Conservation (phyloP, 345 rosid genomes). For the Rhizophora apiculata region DNA sequence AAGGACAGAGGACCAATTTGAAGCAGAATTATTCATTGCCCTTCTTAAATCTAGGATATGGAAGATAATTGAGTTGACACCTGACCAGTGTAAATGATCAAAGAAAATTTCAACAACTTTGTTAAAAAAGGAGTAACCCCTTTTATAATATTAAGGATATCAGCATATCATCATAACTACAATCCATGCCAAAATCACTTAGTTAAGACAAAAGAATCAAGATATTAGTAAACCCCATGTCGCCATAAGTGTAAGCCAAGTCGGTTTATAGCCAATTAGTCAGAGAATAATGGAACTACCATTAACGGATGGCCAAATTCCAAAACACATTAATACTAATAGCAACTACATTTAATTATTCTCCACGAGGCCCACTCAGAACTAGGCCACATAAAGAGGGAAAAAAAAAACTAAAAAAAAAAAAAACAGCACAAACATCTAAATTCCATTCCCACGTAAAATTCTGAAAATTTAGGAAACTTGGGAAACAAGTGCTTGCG, state of each 20-base stretch:
- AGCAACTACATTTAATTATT: neutral
- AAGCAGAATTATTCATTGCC: no score
- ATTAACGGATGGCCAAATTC: constrained; percentile 1
- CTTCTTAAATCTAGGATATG: neutral
- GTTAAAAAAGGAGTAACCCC: no score
- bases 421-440: neutral
- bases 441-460: neutral
- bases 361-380: neutral
- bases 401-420: neutral
- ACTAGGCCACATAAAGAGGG: neutral
- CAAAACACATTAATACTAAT: neutral
- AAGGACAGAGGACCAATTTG: no score
- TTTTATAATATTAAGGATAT: no score
- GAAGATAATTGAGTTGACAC: neutral
- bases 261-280: neutral
- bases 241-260: constrained; percentile 1
- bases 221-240: neutral
- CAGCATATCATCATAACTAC: neutral
- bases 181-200: neutral
- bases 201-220: neutral
- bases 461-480: neutral
- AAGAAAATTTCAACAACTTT: neutral
- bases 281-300: neutral
- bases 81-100: neutral
- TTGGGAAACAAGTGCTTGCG: neutral